Evolutionary conservation across 208 protist species (phyloP), one percentile per base, ranked within the genome.

Genomic region (Crithidia mellificae): DNA sequence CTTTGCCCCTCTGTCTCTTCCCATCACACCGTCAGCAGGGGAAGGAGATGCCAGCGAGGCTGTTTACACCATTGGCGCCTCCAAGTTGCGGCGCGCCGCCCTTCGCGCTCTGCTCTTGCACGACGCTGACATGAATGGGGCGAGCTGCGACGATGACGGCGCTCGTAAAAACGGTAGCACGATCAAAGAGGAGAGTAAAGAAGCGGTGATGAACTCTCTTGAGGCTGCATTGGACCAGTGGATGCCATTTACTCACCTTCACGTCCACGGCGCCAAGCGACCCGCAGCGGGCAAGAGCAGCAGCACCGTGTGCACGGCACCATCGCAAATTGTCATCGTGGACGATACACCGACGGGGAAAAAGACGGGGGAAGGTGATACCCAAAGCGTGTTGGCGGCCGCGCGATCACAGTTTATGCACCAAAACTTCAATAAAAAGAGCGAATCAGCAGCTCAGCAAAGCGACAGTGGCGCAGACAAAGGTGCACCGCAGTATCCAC

Each of bases 231-330:
- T 59, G 32, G 53, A 54, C 14, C 41, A 36, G 3, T 59, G 53
- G 52, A 19, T 61, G 63, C 63, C 41, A 19, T 25, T 68, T 11
- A 24, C 27, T 7, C 63, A 59, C n/a, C 63, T 68, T 19, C 20
- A 29, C 61, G 47, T 66, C 2, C 32, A 54, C 30, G 61, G 61
- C 20, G 61, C 43, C 2, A 49, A 63, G 43, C 38, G 27, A 5
- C 7, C 27, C 6, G 5, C 38, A 22, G 56, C 56, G 25, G 25
- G 12, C 3, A 34, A 63, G 41, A n/a, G 22, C 11, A 24, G 9
- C 54, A 9, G 24, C 54, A 32, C 0, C 17, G 5, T 19, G 32
- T n/a, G 50, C 22, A 36, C 14, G 5, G 3, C 50, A 8, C 9
- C 22, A 3, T 15, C 50, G 50, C 44, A 19, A n/a, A 22, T 49